Conservation (phyloP, 805 yeast genomes). For the Schwanniomyces sp. region DNA sequence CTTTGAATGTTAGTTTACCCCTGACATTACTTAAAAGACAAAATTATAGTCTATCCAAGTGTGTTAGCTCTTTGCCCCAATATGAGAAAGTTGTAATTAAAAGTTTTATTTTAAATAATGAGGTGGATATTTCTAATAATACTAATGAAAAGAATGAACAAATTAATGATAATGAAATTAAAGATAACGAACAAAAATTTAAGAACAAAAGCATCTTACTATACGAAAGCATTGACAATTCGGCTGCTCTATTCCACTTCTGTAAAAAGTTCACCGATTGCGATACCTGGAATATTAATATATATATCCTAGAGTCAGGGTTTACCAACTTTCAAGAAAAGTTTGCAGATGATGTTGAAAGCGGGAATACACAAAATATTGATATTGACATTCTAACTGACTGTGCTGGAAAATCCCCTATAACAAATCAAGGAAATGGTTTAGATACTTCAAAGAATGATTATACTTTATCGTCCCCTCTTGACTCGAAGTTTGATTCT, state of each 20-base stretch:
- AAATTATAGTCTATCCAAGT: constrained; percentile 63
- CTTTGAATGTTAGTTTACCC: constrained; percentile 82
- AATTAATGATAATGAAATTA: neutral
- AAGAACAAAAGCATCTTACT: constrained; percentile 21
- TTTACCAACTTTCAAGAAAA: constrained; percentile 32
- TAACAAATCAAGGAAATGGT: neutral
- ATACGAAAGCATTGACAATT: constrained; percentile 48
- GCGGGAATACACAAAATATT: constrained; percentile 13
- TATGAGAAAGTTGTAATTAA: constrained; percentile 48
- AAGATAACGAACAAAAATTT: neutral
- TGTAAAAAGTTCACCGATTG: constrained; percentile 46
- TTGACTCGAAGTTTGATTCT: neutral
- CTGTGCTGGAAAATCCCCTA: constrained; percentile 3
- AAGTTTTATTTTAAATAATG: constrained; percentile 25
- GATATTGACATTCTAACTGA: neutral
- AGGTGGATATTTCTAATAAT: constrained; percentile 3
- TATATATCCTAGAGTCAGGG: constrained; percentile 44
- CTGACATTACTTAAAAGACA: constrained; percentile 81
- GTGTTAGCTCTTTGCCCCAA: constrained; percentile 59
- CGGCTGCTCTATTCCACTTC: constrained; percentile 45
- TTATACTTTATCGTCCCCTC: neutral
- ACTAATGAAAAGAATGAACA: neutral
- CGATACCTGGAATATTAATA: constrained; percentile 5
- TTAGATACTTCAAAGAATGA: neutral
- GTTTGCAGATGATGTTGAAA: constrained; percentile 17